A percentile compares a stretch with the other conserved stretches of the same genome.
Conservation (phyloP, 345 rosid genomes). For the Luvunga scandens region DNA sequence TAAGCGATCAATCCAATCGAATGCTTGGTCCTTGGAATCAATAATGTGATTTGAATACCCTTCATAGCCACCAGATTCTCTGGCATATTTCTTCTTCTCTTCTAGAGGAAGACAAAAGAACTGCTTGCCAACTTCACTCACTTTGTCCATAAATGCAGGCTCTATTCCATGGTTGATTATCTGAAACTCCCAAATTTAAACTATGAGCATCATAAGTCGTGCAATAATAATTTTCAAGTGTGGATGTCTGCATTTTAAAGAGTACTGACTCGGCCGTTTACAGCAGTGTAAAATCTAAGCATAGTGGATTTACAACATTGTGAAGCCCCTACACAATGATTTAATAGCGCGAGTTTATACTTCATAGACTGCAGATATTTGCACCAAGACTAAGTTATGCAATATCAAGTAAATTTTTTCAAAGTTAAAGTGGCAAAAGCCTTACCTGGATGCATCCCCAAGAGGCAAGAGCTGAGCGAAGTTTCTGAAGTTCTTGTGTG, state of each 20-base stretch:
- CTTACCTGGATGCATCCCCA: constrained; percentile 82
- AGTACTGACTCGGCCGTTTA: too few species aligned
- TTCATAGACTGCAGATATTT: too few species aligned
- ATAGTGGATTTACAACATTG: too few species aligned
- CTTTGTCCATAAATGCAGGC: constrained; percentile 41
- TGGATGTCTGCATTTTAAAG: too few species aligned
- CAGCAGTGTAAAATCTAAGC: too few species aligned
- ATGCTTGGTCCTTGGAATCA: constrained; percentile 52
- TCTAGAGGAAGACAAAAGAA: constrained; percentile 58
- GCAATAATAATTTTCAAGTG: too few species aligned
- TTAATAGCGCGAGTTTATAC: too few species aligned
- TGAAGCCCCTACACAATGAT: too few species aligned
- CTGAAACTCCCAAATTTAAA: constrained; percentile 30
- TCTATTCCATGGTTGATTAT: constrained; percentile 67
- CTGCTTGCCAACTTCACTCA: constrained; percentile 40
- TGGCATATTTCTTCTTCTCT: constrained; percentile 53
- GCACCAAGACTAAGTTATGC: too few species aligned
- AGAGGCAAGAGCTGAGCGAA: constrained; percentile 47
- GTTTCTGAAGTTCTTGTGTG: constrained; percentile 44
- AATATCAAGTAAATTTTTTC: too few species aligned
- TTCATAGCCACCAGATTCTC: constrained; percentile 49
- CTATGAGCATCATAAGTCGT: not conserved
- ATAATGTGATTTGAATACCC: constrained; percentile 77
- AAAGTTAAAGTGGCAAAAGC: not conserved
- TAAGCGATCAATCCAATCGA: constrained; percentile 75